A percentile compares a stretch with the other conserved stretches of the same genome.
These are phyloP conservation scores for Recurvomyces mirabilis DNA, from an alignment of 495 filamentous ascomycete species.

Conservation along the genomic window DNA sequence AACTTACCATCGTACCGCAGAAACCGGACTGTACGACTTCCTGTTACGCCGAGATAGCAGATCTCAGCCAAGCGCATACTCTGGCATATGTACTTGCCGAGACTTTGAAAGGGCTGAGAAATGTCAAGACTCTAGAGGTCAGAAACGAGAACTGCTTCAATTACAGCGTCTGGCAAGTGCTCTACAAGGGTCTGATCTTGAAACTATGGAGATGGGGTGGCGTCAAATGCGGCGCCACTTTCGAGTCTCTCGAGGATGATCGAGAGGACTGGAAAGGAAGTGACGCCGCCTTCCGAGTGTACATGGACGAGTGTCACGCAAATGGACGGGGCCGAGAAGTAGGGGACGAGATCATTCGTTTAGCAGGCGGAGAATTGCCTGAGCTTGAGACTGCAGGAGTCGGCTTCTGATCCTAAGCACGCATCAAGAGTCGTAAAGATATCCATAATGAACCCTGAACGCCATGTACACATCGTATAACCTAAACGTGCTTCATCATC, in stretches of 20 bases:
- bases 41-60: slow-evolving; percentile 19
- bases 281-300: slow-evolving; percentile 11
- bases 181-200: slow-evolving; percentile 17
- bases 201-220: slow-evolving; percentile 21
- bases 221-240: slow-evolving; percentile 13
- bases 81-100: slow-evolving; percentile 21
- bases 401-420: not conserved
- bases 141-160: slow-evolving; percentile 17
- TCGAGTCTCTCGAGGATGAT: slow-evolving; percentile 10
- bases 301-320: not conserved
- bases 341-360: slow-evolving; percentile 5
- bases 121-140: slow-evolving; percentile 18
- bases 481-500: slow-evolving; percentile 3
- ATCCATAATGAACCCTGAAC: not conserved
- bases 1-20: slow-evolving; percentile 16
- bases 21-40: slow-evolving; percentile 9
- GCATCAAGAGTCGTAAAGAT: not conserved
- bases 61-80: slow-evolving; percentile 20
- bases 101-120: slow-evolving; percentile 15
- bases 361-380: slow-evolving; percentile 12
- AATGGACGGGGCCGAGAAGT: slow-evolving; percentile 4
- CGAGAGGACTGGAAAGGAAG: not conserved
- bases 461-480: not conserved
- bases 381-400: not conserved
- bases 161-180: slow-evolving; percentile 11